These are phyloP conservation scores for Akanthomyces muscarius DNA, from an alignment of 2,329 filamentous ascomycete genomes.

Conservation along the genomic window DNA sequence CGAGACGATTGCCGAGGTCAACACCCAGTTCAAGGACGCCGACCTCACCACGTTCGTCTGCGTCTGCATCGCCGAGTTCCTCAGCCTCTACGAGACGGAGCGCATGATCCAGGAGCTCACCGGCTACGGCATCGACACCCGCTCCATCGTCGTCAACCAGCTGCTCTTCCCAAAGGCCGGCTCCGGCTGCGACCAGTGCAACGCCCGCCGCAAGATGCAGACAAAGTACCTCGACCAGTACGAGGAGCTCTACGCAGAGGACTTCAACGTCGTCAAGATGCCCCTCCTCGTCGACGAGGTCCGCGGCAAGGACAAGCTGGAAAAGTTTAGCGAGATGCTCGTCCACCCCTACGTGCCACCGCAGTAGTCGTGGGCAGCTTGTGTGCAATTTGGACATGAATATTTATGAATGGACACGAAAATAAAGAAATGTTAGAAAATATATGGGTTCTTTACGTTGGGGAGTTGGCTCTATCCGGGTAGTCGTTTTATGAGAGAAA, in stretches of 20 bases:
- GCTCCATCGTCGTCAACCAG: slow-evolving; percentile 97
- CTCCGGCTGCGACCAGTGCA: slow-evolving; percentile 91
- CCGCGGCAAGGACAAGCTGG: slow-evolving; percentile 86
- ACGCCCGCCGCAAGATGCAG: slow-evolving; percentile 93
- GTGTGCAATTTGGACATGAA: not conserved
- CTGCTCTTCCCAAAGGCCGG: slow-evolving; percentile 84
- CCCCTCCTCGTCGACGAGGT: slow-evolving; percentile 94
- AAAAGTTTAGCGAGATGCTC: slow-evolving; percentile 85
- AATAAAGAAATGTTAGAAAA: not conserved
- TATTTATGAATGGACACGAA: not conserved
- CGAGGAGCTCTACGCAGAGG: slow-evolving; percentile 93
- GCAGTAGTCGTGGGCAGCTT: slow-evolving; percentile 27
- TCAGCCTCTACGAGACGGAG: slow-evolving; percentile 96
- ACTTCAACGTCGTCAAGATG: slow-evolving; percentile 98
- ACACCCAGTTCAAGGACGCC: slow-evolving; percentile 96
- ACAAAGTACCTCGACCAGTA: slow-evolving; percentile 99
- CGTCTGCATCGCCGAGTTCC: slow-evolving; percentile 96
- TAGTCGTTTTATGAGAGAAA: not conserved
- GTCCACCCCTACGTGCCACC: slow-evolving; percentile 72
- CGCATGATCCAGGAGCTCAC: slow-evolving; percentile 98
- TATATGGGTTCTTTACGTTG: not conserved
- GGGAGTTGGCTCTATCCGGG: not conserved
- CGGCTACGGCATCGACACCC: slow-evolving; percentile 90
- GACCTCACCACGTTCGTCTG: slow-evolving; percentile 96
- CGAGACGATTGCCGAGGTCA: slow-evolving; percentile 91